Evolutionary conservation across 345 rosid species (phyloP), one percentile per base, ranked within the genome.

Genomic region (Melaleuca alternifolia): DNA sequence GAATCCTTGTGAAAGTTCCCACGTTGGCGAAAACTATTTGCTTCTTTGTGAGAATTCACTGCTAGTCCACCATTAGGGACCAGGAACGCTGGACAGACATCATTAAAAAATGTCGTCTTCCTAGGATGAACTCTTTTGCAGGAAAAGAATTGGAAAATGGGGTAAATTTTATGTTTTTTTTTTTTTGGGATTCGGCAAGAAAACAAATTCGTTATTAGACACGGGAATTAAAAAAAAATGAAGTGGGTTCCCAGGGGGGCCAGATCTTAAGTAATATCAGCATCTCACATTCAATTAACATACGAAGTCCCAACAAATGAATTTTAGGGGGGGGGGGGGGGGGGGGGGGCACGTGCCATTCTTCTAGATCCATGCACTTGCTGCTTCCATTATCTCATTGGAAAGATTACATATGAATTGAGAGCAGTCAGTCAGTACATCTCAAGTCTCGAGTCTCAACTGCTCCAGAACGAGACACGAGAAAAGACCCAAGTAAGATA

Each of bases 391-490:
- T 1, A 37, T 37, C 48, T 37, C 48, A 10, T 37, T 71, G 48
- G 48, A 71, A 71, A 37, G 81, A 41, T 5, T 2, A 7, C 10
- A 15, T 51, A 52, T n/a, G 46, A 51, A 83, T 16, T 7, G 41
- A 51, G 57, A 87, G 86, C 53, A 33, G 52, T 24, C 33, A 54
- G 50, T 7, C 37, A 26, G 85, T 41, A 85, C n/a, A 82, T 84
- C 84, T 54, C 71, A 30, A n/a, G 81, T 71, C 77, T 65, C 44
- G 21, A 84, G 52, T 44, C 54, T 85, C 53, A 76, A 82, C 56
- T 75, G 82, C 85, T 82, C 83, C 77, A 26, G 59, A 86, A 84
- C 88, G 83, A 81, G 88, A 83, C 75, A 65, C 65, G 57, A 89
- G 83, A 30, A n/a, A 57, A 90, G 89, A 85, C 52, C 51, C 86